Conservation (phyloP, 257 asterid species). For the Ligustrum vulgare region DNA sequence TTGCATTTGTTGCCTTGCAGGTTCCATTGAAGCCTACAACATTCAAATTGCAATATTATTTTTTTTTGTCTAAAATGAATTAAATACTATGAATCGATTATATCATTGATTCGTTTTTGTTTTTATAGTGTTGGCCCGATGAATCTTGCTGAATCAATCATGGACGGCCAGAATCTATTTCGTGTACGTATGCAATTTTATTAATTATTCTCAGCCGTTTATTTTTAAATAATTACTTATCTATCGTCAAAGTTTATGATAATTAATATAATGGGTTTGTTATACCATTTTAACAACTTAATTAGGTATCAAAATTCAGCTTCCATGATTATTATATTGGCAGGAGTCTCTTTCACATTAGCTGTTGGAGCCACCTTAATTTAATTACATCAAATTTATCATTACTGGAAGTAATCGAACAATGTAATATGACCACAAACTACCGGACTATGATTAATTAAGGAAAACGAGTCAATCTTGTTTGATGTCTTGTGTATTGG, state of each 20-base stretch:
- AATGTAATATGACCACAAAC: not conserved
- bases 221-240: not conserved
- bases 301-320: not conserved
- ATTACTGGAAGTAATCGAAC: not conserved
- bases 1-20: no score
- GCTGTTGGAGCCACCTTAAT: not conserved
- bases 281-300: no score
- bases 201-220: not conserved
- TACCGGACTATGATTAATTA: no score
- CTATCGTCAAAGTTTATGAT: not conserved
- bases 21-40: no score
- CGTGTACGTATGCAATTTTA: not conserved
- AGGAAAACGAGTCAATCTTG: no score
- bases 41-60: not conserved
- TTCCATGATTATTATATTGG: not conserved
- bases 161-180: not conserved
- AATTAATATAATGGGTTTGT: not conserved
- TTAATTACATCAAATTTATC: not conserved
- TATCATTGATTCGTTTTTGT: not conserved
- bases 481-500: no score
- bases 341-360: slow-evolving; percentile 1
- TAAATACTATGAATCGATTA: not conserved
- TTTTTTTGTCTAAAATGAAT: not conserved
- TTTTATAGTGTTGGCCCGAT: not conserved
- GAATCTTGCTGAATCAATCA: not conserved